Base-by-base conservation (phyloP, 2,329 filamentous ascomycete species). In the Aspergillus sp. region DNA sequence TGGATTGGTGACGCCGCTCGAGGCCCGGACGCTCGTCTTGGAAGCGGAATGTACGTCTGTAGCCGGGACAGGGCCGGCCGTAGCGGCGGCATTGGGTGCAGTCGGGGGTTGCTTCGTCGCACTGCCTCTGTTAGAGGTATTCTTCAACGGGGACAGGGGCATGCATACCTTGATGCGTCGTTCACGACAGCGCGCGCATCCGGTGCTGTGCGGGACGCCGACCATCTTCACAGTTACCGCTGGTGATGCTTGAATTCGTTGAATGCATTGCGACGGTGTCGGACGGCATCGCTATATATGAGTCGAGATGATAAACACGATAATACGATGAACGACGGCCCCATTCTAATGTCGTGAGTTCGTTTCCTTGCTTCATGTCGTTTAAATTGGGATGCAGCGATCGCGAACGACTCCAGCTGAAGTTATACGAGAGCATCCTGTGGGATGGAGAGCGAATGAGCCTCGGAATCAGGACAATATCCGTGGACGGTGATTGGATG, bases 51-150 rank as follows among this genome's bases (percentile, higher is more conserved):
- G 64, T 66, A 17, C 66, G 61, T 25, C 52, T 58, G 47, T 71
- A 71, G 29, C 71, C 70, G 4, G 70, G 71, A 55, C 71, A 73
- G 20, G 64, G 58, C 13, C 64, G 65, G 49, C 70, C 69, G 49
- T 72, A 71, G 57, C 65, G 67, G 43, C 59, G 61, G 44, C 71
- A 73, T 57, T 72, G 70, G 5, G 65, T 63, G 54, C 69, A 71
- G 49, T 61, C 65, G 10, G 77, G 78, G 10, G 68, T 70, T 19
- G 57, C 64, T 61, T 78, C 71, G 59, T 81, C 78, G 55, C 78
- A 80, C 66, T 77, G 52, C 34, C 9, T 52, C 43, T 38, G 48
- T 58, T 42, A 3, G 29, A 16, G 9, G 16, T 40, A 19, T 17
- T 2, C 40, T 21, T 11, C 9, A 11, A 38, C 34, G 5, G 9